These are phyloP conservation scores for Serendipita vermifera DNA, from an alignment of 768 basidiomycete species.

Conservation along the genomic window DNA sequence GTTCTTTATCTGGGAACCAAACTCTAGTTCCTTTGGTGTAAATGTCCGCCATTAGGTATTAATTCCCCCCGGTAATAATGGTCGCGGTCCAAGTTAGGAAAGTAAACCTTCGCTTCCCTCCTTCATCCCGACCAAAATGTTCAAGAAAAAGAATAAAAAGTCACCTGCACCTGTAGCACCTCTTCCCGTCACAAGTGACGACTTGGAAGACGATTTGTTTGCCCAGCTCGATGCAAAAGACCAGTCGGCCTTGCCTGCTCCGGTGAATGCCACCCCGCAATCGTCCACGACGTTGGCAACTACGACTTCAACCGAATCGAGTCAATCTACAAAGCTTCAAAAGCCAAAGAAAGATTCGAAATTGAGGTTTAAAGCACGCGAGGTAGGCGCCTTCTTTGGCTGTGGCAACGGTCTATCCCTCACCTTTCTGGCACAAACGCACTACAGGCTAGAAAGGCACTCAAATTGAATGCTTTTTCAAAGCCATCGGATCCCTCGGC, in stretches of 20 bases:
- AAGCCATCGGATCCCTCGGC: slow-evolving; percentile 42
- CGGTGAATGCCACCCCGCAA: slow-evolving; percentile 28
- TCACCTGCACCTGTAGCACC: not conserved
- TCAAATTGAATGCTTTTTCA: slow-evolving; percentile 42
- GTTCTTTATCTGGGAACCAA: slow-evolving; percentile 83
- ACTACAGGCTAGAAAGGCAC: slow-evolving; percentile 57
- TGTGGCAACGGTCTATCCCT: not conserved
- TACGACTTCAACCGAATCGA: slow-evolving; percentile 27
- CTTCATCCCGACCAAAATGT: not conserved
- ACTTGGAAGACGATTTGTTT: slow-evolving; percentile 61
- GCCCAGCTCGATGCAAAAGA: slow-evolving; percentile 61
- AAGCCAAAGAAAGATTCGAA: slow-evolving; percentile 43
- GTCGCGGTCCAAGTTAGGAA: slow-evolving; percentile 1
- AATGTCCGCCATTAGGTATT: slow-evolving; percentile 14
- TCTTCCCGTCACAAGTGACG: slow-evolving; percentile 29
- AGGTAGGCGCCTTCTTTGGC: slow-evolving; percentile 33
- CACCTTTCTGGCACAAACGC: not conserved
- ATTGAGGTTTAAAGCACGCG: slow-evolving; percentile 53
- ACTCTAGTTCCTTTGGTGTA: slow-evolving; percentile 19
- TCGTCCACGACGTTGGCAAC: slow-evolving; percentile 31
- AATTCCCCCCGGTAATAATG: not conserved
- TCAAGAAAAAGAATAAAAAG: slow-evolving; percentile 8
- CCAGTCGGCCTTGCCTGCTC: slow-evolving; percentile 35
- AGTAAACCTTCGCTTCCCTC: not conserved
- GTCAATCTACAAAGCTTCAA: slow-evolving; percentile 17